Evolutionary conservation across 805 yeast species (phyloP), one percentile per base, ranked within the genome.

Genomic region (Candida tibetensis): DNA sequence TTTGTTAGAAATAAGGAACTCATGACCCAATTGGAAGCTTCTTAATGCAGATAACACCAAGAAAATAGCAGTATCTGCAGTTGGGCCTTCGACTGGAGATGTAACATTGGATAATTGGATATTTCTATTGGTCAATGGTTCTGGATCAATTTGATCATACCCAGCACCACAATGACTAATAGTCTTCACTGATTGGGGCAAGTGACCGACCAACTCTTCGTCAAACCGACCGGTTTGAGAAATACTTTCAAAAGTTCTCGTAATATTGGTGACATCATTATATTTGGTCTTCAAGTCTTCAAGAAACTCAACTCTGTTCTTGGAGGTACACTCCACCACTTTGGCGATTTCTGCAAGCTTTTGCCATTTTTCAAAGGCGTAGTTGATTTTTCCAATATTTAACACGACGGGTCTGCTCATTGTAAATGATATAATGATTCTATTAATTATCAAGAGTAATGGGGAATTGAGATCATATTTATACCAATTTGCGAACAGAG

Each of bases 121-220:
- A 18, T 72, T 69, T 28, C 71, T 64, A 16, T 64, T 66, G 3
- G 71, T 64, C 44, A 81, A 72, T 14, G 77, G 74, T 17, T 63
- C 65, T 3, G 76, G 72, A 46, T 82, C 85, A 30, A 82, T 66
- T 58, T 82, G 88, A 54, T 83, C 91, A 58, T 83, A 82, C 4
- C 85, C 90, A 0, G 91, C 91, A 40, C 90, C 90, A 42, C 71
- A 64, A 56, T 82, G 87, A 44, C 77, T 66, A 10, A 83, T 62
- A 10, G 76, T 64, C 41, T 69, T 67, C 5, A 83, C 68, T 0
- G 78, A 56, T 1, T 59, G 39, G 3, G 91, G 91, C 38, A 83
- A 64, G 18, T 71, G 69, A 7, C 58, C 46, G 15, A 77, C 70
- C 45, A 83, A 55, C 47, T 83, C 89, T 34, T 66, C 73, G 53